phyloP scores from a whole-genome alignment of 257 asterid species.

The Cruciata laevipes region DNA sequence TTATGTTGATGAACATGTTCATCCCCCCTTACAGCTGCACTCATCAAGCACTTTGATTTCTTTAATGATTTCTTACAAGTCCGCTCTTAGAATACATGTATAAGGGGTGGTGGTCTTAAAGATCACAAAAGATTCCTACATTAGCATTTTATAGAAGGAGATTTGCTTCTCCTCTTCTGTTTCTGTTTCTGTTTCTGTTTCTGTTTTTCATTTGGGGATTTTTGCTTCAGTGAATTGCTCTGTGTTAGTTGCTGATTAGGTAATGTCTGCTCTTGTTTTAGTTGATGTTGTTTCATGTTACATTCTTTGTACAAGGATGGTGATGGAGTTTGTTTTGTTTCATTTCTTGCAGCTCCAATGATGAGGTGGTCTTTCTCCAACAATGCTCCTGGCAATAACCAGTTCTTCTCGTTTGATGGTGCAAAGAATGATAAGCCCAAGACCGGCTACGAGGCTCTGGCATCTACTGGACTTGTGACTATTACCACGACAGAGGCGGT shows the following conservation, averaged over 20 bases:
- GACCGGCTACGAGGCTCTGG: conserved; percentile 55
- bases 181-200: conserved; percentile 13
- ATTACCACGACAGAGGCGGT: conserved; percentile 42
- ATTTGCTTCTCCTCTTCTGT: conserved; percentile 16
- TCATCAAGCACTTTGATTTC: conserved; percentile 20
- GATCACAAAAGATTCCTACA: conserved; percentile 5
- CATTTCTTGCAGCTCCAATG: conserved; percentile 35
- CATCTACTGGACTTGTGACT: conserved; percentile 52
- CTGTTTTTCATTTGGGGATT: conserved; percentile 8
- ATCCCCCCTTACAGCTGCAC: conserved; percentile 34
- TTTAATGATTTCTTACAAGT: conserved; percentile 10
- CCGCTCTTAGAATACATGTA: conserved; percentile 6
- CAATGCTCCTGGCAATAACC: conserved; percentile 20
- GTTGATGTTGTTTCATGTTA: background rate
- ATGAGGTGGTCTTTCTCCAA: conserved; percentile 64
- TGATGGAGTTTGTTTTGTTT: conserved; percentile 3
- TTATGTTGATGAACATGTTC: conserved; percentile 29
- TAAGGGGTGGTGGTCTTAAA: background rate
- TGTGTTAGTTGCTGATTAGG: conserved; percentile 21
- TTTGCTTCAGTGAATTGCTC: conserved; percentile 12
- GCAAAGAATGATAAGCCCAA: conserved; percentile 34
- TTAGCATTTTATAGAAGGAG: conserved; percentile 14
- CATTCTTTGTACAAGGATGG: background rate
- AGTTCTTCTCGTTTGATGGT: conserved; percentile 33
- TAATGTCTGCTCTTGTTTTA: conserved; percentile 8